Evolutionary conservation across 306 rosid genomes (phyloP).

Genomic region (Medicago truncatula): DNA sequence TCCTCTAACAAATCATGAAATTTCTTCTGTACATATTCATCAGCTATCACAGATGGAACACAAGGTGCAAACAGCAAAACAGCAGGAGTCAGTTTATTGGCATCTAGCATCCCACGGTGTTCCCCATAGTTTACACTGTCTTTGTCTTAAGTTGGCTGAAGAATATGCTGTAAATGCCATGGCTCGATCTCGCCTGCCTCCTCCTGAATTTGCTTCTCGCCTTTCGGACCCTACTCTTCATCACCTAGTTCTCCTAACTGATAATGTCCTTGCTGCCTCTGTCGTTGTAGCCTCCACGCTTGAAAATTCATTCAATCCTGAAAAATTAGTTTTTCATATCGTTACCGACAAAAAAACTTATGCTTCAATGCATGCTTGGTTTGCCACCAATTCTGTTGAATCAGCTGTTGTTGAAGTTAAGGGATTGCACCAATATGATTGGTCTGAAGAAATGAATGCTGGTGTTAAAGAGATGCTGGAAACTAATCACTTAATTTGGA

Average conservation of each 20-base stretch:
- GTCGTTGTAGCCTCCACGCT: slow-evolving; percentile 77
- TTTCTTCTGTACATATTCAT: slow-evolving; percentile 51
- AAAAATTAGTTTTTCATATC: slow-evolving; percentile 77
- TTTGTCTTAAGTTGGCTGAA: slow-evolving; percentile 82
- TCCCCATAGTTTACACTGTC: slow-evolving; percentile 82
- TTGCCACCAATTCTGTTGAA: slow-evolving; percentile 70
- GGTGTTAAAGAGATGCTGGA: slow-evolving; percentile 77
- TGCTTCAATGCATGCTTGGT: slow-evolving; percentile 97
- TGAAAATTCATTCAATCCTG: slow-evolving; percentile 71
- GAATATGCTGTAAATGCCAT: slow-evolving; percentile 82
- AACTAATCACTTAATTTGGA: slow-evolving; percentile 78
- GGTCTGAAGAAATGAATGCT: slow-evolving; percentile 81
- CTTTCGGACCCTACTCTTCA: slow-evolving; percentile 72
- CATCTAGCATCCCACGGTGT: slow-evolving; percentile 90
- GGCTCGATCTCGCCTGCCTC: slow-evolving; percentile 84
- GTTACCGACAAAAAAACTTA: slow-evolving; percentile 90
- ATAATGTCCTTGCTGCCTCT: slow-evolving; percentile 91
- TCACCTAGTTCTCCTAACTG: slow-evolving; percentile 82
- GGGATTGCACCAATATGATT: slow-evolving; percentile 92
- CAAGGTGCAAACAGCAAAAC: slow-evolving; percentile 73
- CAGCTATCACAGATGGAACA: slow-evolving; percentile 84
- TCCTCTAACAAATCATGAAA: slow-evolving; percentile 23
- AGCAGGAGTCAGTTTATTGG: slow-evolving; percentile 81
- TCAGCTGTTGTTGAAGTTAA: slow-evolving; percentile 80
- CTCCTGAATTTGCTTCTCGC: slow-evolving; percentile 77